Base-by-base conservation (phyloP, 768 basidiomycete species). In the Trametopsis cervina region DNA sequence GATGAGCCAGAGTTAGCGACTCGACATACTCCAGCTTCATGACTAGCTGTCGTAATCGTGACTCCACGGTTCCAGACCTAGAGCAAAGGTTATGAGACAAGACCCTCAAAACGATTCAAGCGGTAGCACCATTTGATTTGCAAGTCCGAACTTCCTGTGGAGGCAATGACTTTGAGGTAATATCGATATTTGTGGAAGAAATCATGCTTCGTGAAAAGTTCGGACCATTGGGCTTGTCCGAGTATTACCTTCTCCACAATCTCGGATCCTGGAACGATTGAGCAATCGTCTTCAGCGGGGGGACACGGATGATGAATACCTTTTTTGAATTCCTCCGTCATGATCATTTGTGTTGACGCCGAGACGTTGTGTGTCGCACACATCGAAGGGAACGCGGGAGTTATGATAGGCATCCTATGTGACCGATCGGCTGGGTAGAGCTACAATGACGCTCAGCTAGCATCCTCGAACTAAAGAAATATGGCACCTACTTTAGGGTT, bases 391-490 rank as follows among this genome's bases (percentile, higher is more conserved):
- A 97, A 99, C 10, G 96, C 94, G 2, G 96, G 96, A 1, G 96
- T 99, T 58, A 99, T 98, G 60, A 99, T 97, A 11, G 96, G 96
- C 96, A 98, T 98, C 55, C 91, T 79, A 68, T 99, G 96, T n/a
- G 89, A 78, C 49, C 89, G 77, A 65, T 97, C 93, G 51, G 80
- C 80, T 4, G 92, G 92, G 64, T 95, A 97, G 46, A 96, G 65
- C 88, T 94, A 50, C 1, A 6, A 15, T 7, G 15, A 33, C 15
- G 15, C 9, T 33, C 29, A 33, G 29, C 29, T 33, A 15, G 29
- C 9, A 7, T 33, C 29, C 15, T n/a, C n/a, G n/a, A n/a, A n/a
- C n/a, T 33, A 33, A 33, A 33, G 29, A 33, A 15, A 15, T 7
- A 7, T 33, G 29, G 15, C 29, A 37, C 69, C 17, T 59, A 88